Conservation (phyloP, 768 basidiomycete genomes). For the Rubroboletus pulcherrimus region DNA sequence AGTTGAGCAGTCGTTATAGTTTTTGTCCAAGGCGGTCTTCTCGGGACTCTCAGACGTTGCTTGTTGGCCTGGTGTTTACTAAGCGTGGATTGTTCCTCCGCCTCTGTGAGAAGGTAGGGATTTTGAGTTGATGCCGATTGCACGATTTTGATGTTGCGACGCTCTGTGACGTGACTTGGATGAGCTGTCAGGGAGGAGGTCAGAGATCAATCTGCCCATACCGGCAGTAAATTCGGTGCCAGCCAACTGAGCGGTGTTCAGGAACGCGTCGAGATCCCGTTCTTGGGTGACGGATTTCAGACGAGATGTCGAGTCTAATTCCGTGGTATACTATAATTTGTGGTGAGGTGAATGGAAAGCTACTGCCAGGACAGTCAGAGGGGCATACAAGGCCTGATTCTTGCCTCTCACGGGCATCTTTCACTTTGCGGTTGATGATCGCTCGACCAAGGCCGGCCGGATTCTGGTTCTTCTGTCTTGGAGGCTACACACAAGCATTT, state of each 20-base stretch:
- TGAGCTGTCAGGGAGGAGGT: conserved; percentile 1
- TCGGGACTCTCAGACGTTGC: conserved; percentile 76
- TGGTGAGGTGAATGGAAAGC: conserved; percentile 25
- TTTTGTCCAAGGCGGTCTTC: conserved; percentile 87
- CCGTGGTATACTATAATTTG: conserved; percentile 58
- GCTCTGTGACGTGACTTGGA: conserved; percentile 42
- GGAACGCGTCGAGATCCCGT: conserved; percentile 90
- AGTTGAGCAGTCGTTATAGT: conserved; percentile 71
- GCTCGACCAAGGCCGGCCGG: conserved; percentile 88
- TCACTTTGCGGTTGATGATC: conserved; percentile 84
- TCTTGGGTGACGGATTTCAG: conserved; percentile 95
- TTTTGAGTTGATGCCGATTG: conserved; percentile 60
- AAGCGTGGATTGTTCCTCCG: conserved; percentile 76
- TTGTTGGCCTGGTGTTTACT: conserved; percentile 72
- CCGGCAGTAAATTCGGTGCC: conserved; percentile 96
- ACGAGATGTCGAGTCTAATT: conserved; percentile 60
- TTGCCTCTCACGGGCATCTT: conserved; percentile 33
- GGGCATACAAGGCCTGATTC: conserved; percentile 59
- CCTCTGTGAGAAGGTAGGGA: conserved; percentile 78
- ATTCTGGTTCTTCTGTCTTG: conserved; percentile 59
- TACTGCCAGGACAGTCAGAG: not conserved
- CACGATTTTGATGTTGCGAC: conserved; percentile 77
- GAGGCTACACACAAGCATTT: conserved; percentile 37
- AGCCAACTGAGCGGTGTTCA: conserved; percentile 91
- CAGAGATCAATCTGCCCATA: conserved; percentile 32